Evolutionary conservation across 1,284 basidiomycete species (phyloP).

Genomic region (Polyporus tsugae): DNA sequence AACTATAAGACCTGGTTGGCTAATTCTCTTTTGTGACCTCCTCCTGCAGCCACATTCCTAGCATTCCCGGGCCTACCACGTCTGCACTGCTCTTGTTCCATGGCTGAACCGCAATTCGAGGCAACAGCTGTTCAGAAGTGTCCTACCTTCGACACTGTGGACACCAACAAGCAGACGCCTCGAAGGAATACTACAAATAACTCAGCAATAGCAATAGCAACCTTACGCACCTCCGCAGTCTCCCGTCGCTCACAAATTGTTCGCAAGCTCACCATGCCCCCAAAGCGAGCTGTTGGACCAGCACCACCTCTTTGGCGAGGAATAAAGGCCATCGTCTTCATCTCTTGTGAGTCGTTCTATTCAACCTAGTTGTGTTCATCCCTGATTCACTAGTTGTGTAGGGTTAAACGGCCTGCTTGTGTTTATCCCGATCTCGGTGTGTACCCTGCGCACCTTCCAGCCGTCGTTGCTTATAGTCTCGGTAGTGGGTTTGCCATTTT

Average conservation of each 20-base stretch:
- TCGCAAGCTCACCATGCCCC: conserved; percentile 30
- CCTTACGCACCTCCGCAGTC: conserved; percentile 21
- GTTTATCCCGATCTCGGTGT: conserved; percentile 75
- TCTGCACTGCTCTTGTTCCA: neutral
- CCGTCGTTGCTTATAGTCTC: neutral
- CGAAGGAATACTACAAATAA: conserved; percentile 28
- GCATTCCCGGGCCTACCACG: neutral
- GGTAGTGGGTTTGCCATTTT: conserved; percentile 79
- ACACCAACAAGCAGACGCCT: neutral
- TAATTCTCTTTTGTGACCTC: neutral
- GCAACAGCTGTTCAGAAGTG: conserved; percentile 1
- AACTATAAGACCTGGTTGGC: neutral
- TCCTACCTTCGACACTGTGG: conserved; percentile 25
- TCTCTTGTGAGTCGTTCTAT: conserved; percentile 56
- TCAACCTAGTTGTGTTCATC: conserved; percentile 9
- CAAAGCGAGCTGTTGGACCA: conserved; percentile 45
- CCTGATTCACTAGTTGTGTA: conserved; percentile 38
- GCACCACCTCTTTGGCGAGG: conserved; percentile 54
- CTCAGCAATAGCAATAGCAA: conserved; percentile 16
- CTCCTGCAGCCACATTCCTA: neutral
- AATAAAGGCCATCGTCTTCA: conserved; percentile 55
- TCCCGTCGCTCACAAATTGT: conserved; percentile 22
- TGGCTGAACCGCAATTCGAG: neutral
- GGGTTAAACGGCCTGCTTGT: conserved; percentile 72
- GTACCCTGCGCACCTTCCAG: conserved; percentile 35